Base-by-base conservation (phyloP, 768 basidiomycete species). In the Agaricus subrufescens region DNA sequence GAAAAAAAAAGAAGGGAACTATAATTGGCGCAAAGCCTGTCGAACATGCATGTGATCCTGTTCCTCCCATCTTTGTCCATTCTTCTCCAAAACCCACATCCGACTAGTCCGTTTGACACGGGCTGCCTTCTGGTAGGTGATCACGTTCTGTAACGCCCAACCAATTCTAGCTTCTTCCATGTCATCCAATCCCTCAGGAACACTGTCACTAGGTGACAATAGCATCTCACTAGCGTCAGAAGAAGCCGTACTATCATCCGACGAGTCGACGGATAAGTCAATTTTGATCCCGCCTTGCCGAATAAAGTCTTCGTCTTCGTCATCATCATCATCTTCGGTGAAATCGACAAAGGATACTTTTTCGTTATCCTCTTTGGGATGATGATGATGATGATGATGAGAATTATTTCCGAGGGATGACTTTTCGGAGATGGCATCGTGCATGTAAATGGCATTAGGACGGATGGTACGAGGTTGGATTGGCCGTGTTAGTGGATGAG, bases 31-130 rank as follows among this genome's bases (percentile, higher is more conserved):
- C 40, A 59, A 31, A 23, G 55, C 50, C 3, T 47, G 43, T 25
- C 46, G 27, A 4, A 56, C 54, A 31, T 56, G 51, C 19, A 19
- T 9, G 23, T 59, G 52, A 47, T 59, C 39, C 14, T 52, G 25
- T 26, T 56, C 58, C 30, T 47, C 54, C 54, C 49, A 51, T 45
- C 44, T 25, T 39, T 56, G n/a, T 15, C 50, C 58, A 29, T 59
- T 56, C 54, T 47, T 56, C 49, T 52, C 58, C 25, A 50, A n/a
- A 23, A 51, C 50, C 58, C 58, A 59, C 49, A 37, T 56, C 1
- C 51, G 43, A 38, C 54, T 56, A 12, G 47, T 48, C 23, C 54
- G 46, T 43, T 56, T 56, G 15, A 56, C 47, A 43, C 47, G 47
- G 26, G 47, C 48, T 26, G 46, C 54, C 54, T 15, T 31, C 19